phyloP scores from a whole-genome alignment of 2,329 filamentous ascomycete genomes.

The Alternaria conjuncta region DNA sequence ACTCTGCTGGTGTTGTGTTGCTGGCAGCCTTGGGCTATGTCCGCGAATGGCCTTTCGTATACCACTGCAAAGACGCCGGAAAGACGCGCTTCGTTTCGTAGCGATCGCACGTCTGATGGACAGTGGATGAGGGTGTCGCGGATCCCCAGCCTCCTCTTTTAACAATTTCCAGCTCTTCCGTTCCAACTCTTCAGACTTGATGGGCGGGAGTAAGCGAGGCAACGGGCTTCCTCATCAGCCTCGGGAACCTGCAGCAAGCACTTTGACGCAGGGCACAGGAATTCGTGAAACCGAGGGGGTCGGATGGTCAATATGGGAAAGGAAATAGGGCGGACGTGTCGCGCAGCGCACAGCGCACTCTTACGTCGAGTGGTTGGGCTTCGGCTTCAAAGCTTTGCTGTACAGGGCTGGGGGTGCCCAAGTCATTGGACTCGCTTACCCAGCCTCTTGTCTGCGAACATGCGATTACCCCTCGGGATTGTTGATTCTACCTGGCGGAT shows the following conservation, averaged over 20 bases:
- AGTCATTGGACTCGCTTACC: conserved; percentile 34
- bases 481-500: conserved; percentile 1
- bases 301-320: conserved; percentile 11
- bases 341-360: conserved; percentile 25
- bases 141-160: conserved; percentile 5
- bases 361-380: conserved; percentile 37
- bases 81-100: conserved; percentile 8
- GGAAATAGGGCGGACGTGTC: conserved; percentile 15
- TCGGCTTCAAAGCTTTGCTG: conserved; percentile 26
- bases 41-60: conserved; percentile 6
- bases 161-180: conserved; percentile 3
- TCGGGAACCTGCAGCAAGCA: conserved; percentile 19
- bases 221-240: conserved; percentile 12
- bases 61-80: conserved; percentile 9
- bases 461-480: conserved; percentile 13
- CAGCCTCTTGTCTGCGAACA: conserved; percentile 28
- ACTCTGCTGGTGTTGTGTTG: conserved; percentile 12
- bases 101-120: not conserved
- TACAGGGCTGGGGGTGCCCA: conserved; percentile 26
- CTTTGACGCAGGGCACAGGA: conserved; percentile 21
- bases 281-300: conserved; percentile 2
- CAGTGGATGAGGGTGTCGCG: not conserved
- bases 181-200: conserved; percentile 7
- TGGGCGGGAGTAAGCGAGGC: conserved; percentile 17
- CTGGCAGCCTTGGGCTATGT: conserved; percentile 8